Evolutionary conservation across 345 rosid genomes (phyloP).

Genomic region (Citrus unshiu): DNA sequence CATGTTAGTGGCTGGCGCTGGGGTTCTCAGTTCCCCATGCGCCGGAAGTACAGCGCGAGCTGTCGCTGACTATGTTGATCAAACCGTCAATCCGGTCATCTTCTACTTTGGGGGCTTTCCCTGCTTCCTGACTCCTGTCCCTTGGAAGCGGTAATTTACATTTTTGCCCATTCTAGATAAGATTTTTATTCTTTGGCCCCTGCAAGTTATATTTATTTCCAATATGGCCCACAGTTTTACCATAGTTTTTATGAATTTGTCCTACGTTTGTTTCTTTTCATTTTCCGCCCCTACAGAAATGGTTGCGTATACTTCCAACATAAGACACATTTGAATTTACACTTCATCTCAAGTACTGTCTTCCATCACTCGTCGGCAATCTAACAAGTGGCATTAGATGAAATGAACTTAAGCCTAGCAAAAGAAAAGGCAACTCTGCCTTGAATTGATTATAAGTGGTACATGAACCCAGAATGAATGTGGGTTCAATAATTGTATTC

Average conservation of each 20-base stretch:
- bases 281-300: no score
- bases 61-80: neutral
- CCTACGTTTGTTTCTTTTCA: no score
- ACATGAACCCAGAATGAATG: neutral
- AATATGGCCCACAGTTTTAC: no score
- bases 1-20: constrained; percentile 1
- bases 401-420: neutral
- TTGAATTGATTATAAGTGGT: neutral
- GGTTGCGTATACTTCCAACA: no score
- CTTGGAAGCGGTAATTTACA: no score
- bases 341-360: no score
- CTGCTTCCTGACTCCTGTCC: neutral
- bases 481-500: neutral
- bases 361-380: no score
- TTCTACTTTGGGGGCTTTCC: neutral
- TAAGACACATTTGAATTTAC: no score
- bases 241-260: no score
- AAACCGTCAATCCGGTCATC: neutral
- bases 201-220: no score
- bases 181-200: no score
- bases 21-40: constrained; percentile 11
- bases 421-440: neutral
- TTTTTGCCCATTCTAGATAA: no score
- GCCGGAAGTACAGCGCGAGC: constrained; percentile 11
- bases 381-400: neutral